These are phyloP conservation scores for Pisolithus thermaeus DNA, from an alignment of 1,284 basidiomycete species.

Conservation along the genomic window DNA sequence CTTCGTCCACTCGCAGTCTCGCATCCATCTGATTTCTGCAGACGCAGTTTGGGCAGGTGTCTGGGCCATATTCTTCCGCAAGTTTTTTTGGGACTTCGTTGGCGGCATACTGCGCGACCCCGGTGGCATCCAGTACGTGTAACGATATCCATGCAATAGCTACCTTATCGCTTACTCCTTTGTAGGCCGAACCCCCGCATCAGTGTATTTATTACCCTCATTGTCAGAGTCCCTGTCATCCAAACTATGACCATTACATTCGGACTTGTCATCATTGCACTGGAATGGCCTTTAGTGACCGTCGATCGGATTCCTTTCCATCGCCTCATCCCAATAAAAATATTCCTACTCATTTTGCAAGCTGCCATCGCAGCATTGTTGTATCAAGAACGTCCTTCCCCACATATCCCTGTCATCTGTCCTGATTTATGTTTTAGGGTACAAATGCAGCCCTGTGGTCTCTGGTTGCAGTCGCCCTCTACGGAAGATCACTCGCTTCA, in stretches of 20 bases:
- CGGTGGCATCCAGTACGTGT: slow-evolving; percentile 73
- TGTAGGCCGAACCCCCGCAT: slow-evolving; percentile 59
- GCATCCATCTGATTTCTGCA: slow-evolving; percentile 27
- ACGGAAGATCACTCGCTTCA: slow-evolving; percentile 53
- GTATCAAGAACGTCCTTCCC: slow-evolving; percentile 59
- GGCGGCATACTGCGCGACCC: slow-evolving; percentile 66
- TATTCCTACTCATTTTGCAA: slow-evolving; percentile 61
- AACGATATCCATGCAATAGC: neutral
- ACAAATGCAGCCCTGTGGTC: slow-evolving; percentile 73
- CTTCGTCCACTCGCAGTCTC: neutral
- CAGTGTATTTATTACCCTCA: slow-evolving; percentile 61
- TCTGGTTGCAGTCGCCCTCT: slow-evolving; percentile 60
- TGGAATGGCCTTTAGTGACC: slow-evolving; percentile 64
- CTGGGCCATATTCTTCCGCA: slow-evolving; percentile 77
- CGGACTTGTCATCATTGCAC: slow-evolving; percentile 48
- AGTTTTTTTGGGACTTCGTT: slow-evolving; percentile 88
- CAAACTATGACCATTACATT: slow-evolving; percentile 62
- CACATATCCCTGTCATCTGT: neutral
- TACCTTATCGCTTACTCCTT: neutral
- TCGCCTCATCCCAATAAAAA: slow-evolving; percentile 58
- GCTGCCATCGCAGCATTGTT: slow-evolving; percentile 62
- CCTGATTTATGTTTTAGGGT: slow-evolving; percentile 40
- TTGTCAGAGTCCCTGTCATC: slow-evolving; percentile 69
- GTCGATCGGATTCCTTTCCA: slow-evolving; percentile 53
- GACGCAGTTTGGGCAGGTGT: slow-evolving; percentile 76